phyloP scores from a whole-genome alignment of 2,329 filamentous ascomycete species.

The Penicillium hordei region DNA sequence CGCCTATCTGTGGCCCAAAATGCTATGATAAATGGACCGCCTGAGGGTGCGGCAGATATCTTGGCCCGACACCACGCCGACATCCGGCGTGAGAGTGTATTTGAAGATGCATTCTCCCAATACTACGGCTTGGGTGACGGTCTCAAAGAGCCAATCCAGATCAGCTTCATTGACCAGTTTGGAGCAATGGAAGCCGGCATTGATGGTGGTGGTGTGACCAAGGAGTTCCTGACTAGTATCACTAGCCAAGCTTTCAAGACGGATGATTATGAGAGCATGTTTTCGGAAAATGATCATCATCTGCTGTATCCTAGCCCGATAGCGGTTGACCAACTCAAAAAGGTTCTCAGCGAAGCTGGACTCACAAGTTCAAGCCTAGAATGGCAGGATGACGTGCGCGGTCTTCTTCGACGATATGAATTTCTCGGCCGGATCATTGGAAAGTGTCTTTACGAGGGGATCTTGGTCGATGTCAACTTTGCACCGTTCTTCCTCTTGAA shows the following conservation, averaged over 20 bases:
- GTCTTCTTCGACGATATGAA: constrained; percentile 74
- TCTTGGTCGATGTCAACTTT: constrained; percentile 88
- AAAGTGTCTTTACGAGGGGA: constrained; percentile 96
- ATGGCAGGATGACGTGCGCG: constrained; percentile 58
- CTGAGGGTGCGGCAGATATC: constrained; percentile 39
- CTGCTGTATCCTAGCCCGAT: constrained; percentile 85
- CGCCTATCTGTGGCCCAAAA: constrained; percentile 58
- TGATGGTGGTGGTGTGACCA: constrained; percentile 94
- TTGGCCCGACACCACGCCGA: constrained; percentile 68
- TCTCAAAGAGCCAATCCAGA: constrained; percentile 92
- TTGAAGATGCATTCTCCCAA: constrained; percentile 79
- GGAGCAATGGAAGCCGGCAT: constrained; percentile 86
- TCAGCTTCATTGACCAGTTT: constrained; percentile 92
- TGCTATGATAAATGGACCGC: constrained; percentile 42
- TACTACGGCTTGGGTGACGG: constrained; percentile 80
- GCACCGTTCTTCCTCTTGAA: constrained; percentile 95
- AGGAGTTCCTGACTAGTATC: constrained; percentile 90
- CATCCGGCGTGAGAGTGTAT: constrained; percentile 75
- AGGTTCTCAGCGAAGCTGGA: constrained; percentile 55
- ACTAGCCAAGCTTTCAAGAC: constrained; percentile 79
- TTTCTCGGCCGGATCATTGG: constrained; percentile 91
- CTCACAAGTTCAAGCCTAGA: constrained; percentile 55
- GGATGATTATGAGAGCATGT: constrained; percentile 61
- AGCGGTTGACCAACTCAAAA: constrained; percentile 67
- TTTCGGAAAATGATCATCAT: constrained; percentile 81